A percentile compares a stretch with the other conserved stretches of the same genome.
Evolutionary conservation across 805 yeast genomes (phyloP).

Genomic region (Maudiozyma turicensis): DNA sequence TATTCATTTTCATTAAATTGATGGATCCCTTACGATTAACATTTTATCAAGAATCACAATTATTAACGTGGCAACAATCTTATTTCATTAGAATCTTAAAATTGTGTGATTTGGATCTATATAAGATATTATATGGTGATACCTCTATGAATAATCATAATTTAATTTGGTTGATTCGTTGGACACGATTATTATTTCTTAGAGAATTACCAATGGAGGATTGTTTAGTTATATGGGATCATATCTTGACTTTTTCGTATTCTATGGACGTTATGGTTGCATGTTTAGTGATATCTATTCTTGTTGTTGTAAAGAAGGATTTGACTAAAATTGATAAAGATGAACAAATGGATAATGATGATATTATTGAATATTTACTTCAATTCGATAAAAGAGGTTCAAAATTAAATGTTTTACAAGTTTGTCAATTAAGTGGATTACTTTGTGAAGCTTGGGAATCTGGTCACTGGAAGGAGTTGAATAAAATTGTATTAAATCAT

Average conservation of each 20-base stretch:
- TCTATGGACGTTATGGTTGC: conserved; percentile 18
- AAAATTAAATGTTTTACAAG: conserved; percentile 12
- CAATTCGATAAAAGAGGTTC: conserved; percentile 11
- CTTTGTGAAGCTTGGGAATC: conserved; percentile 20
- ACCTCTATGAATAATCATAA: conserved; percentile 4
- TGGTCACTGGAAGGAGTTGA: conserved; percentile 15
- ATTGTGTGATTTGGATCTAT: conserved; percentile 12
- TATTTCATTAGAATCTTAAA: conserved; percentile 16
- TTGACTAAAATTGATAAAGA: conserved; percentile 9
- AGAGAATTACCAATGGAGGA: conserved; percentile 22
- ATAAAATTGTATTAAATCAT: conserved; percentile 15
- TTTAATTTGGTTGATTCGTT: conserved; percentile 27
- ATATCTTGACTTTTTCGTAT: conserved; percentile 18
- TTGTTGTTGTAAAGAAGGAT: conserved; percentile 14
- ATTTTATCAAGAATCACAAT: conserved; percentile 19
- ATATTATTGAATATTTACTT: conserved; percentile 21
- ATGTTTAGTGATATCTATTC: conserved; percentile 16
- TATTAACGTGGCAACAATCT: conserved; percentile 20
- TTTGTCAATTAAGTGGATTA: conserved; percentile 21
- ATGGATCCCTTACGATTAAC: conserved; percentile 19
- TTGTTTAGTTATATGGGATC: conserved; percentile 26
- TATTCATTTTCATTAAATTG: conserved; percentile 19
- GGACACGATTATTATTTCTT: conserved; percentile 25
- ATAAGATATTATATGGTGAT: conserved; percentile 7
- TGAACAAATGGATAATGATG: conserved; percentile 20